Conservation (phyloP, 306 rosid genomes). For the Ziziphus jujuba region DNA sequence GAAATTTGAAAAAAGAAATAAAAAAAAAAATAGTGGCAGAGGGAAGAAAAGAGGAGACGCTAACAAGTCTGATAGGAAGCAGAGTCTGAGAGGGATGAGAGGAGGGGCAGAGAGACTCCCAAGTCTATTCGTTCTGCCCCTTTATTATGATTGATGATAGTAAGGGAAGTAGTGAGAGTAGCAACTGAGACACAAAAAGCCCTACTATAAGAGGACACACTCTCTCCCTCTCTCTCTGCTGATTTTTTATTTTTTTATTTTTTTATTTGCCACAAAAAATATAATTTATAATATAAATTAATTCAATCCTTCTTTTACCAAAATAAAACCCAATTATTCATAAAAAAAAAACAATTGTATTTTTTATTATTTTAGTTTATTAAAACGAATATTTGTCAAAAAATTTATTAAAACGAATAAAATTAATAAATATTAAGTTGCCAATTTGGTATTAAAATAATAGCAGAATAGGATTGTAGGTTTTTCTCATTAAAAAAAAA, state of each 20-base stretch:
- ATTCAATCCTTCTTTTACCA: background rate
- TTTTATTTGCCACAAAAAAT: no score
- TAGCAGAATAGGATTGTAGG: no score
- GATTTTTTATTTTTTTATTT: no score
- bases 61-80: slow-evolving; percentile 3
- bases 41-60: background rate
- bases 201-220: slow-evolving; percentile 25
- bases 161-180: slow-evolving; percentile 5
- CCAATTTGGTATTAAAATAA: no score
- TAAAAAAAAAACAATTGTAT: no score
- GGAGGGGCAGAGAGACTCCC: slow-evolving; percentile 30
- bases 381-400: no score
- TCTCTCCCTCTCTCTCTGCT: no score
- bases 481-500: no score
- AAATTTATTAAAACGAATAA: no score
- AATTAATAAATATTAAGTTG: no score
- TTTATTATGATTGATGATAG: slow-evolving; percentile 9
- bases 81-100: background rate
- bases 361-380: no score
- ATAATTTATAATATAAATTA: background rate
- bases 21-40: background rate
- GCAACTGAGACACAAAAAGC: slow-evolving; percentile 27
- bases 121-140: slow-evolving; percentile 27
- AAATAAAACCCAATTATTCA: background rate
- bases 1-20: background rate